These are phyloP conservation scores for Macrocybe gigantea DNA, from an alignment of 768 basidiomycete species.

Conservation along the genomic window DNA sequence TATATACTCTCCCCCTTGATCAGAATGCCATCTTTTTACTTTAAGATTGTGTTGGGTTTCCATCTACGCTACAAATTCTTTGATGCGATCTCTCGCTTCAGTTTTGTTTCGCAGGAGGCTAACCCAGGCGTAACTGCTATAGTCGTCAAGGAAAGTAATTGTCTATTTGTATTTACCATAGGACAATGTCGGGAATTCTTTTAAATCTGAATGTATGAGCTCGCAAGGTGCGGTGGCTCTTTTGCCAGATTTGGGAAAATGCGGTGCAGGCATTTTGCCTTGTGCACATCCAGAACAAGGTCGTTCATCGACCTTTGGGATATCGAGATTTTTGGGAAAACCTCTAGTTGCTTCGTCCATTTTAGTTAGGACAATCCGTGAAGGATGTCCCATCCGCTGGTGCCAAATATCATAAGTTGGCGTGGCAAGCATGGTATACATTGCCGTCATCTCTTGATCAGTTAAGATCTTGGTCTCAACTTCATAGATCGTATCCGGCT, in stretches of 20 bases:
- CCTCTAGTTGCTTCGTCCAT: not conserved
- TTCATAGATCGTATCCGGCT: not conserved
- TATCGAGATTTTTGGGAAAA: not conserved
- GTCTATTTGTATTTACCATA: constrained; percentile 13
- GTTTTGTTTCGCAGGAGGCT: constrained; percentile 4
- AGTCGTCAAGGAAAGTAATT: constrained; percentile 13
- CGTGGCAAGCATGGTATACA: not conserved
- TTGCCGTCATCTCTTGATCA: not conserved
- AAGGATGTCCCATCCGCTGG: constrained; percentile 2
- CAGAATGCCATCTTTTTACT: constrained; percentile 8
- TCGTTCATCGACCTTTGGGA: not conserved
- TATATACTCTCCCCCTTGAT: constrained; percentile 6
- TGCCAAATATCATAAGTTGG: constrained; percentile 3
- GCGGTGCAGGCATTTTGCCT: constrained; percentile 11
- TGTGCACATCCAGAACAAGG: constrained; percentile 10
- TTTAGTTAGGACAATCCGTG: not conserved
- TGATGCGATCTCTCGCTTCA: not conserved
- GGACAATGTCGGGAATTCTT: constrained; percentile 10
- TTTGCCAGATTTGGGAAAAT: constrained; percentile 7
- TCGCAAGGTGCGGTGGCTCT: constrained; percentile 10
- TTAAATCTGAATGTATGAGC: constrained; percentile 16
- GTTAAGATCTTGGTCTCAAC: not conserved
- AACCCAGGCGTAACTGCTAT: constrained; percentile 6
- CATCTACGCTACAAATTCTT: constrained; percentile 4
- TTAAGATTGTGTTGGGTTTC: constrained; percentile 2